These are phyloP conservation scores for Escallonia rubra DNA, from an alignment of 129 eudicot genomes.

Conservation along the genomic window DNA sequence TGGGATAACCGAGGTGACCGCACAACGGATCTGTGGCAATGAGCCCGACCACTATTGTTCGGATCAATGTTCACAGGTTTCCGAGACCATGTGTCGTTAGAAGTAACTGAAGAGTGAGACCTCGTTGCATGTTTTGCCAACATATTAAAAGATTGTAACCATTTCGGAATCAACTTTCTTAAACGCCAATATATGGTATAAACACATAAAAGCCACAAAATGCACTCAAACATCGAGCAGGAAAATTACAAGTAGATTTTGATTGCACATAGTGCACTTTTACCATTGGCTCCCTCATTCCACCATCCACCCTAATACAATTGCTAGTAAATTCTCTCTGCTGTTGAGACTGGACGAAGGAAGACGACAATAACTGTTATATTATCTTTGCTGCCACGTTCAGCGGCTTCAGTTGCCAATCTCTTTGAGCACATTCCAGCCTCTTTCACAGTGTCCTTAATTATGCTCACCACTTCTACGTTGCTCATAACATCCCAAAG, in stretches of 20 bases:
- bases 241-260: no score
- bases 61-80: no score
- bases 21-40: no score
- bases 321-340: conserved; percentile 73
- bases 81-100: no score
- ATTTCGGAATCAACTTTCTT: not conserved
- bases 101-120: no score
- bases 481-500: conserved; percentile 85
- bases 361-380: conserved; percentile 84
- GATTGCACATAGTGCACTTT: no score
- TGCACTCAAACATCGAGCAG: not conserved
- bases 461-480: conserved; percentile 55
- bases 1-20: no score
- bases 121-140: no score
- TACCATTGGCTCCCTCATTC: no score
- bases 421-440: conserved; percentile 96
- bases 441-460: conserved; percentile 89
- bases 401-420: conserved; percentile 85
- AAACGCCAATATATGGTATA: not conserved
- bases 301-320: not conserved
- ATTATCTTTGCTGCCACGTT: conserved; percentile 92
- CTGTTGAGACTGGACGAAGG: conserved; percentile 85
- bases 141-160: no score
- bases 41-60: no score
- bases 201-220: not conserved